phyloP scores from a whole-genome alignment of 1,284 basidiomycete species.

The Fomitiporia mediterranea region DNA sequence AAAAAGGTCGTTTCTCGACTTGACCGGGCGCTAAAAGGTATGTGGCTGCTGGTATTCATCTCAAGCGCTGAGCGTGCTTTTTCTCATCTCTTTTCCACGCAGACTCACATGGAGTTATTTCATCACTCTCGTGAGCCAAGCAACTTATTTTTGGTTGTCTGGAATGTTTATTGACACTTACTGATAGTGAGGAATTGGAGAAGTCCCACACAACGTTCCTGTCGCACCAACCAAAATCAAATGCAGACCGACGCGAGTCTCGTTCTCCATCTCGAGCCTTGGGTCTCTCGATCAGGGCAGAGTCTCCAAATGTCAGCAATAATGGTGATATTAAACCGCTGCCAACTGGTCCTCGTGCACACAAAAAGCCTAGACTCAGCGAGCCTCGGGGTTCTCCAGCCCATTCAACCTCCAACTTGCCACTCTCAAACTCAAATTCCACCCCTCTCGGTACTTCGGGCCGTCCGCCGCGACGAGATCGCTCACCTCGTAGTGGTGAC shows the following conservation, averaged over 20 bases:
- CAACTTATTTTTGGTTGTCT: slow-evolving; percentile 2
- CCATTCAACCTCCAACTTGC: slow-evolving; percentile 23
- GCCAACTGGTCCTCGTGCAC: slow-evolving; percentile 71
- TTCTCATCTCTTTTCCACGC: slow-evolving; percentile 14
- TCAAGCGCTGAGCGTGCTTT: slow-evolving; percentile 10
- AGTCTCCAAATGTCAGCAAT: slow-evolving; percentile 35
- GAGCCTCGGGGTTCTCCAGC: slow-evolving; percentile 46
- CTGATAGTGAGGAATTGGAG: slow-evolving; percentile 52
- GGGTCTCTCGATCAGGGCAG: slow-evolving; percentile 26
- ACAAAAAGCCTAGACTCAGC: slow-evolving; percentile 69
- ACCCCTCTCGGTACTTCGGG: not conserved
- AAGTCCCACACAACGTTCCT: slow-evolving; percentile 62
- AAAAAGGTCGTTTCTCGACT: slow-evolving; percentile 60
- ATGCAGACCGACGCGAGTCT: slow-evolving; percentile 35
- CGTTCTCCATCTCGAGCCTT: slow-evolving; percentile 32
- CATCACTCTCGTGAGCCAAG: slow-evolving; percentile 60
- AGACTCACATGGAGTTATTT: slow-evolving; percentile 73
- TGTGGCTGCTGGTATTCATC: slow-evolving; percentile 21
- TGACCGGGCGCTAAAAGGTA: slow-evolving; percentile 70
- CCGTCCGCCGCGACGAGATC: slow-evolving; percentile 15
- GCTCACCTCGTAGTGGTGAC: slow-evolving; percentile 12
- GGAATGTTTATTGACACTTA: not conserved
- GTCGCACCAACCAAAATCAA: slow-evolving; percentile 33
- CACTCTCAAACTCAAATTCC: slow-evolving; percentile 10
- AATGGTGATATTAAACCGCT: slow-evolving; percentile 46